Conservation (phyloP, 805 yeast genomes). For the Candida taoyuanica region DNA sequence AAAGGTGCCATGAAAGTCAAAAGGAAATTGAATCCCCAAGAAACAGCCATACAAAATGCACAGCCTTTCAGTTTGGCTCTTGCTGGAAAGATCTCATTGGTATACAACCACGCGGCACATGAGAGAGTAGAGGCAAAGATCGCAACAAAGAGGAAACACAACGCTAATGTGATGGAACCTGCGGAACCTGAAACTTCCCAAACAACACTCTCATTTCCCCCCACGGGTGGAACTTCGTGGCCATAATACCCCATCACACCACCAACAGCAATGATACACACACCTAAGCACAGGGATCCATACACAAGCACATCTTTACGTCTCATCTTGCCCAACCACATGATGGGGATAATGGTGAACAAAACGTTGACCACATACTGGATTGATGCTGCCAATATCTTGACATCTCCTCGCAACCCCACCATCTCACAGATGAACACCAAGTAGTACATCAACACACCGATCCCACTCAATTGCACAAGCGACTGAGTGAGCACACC, state of each 20-base stretch:
- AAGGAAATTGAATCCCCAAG: constrained; percentile 39
- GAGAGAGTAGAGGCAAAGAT: constrained; percentile 43
- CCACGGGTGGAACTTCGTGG: constrained; percentile 27
- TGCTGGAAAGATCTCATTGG: constrained; percentile 44
- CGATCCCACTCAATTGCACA: constrained; percentile 43
- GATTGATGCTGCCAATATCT: constrained; percentile 32
- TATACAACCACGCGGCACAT: constrained; percentile 46
- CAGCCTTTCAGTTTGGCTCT: constrained; percentile 43
- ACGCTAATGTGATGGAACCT: constrained; percentile 40
- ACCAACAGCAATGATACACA: constrained; percentile 34
- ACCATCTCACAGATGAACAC: constrained; percentile 44
- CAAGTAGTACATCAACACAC: constrained; percentile 40
- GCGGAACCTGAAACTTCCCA: constrained; percentile 35
- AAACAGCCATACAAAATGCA: constrained; percentile 40
- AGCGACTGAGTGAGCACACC: constrained; percentile 38
- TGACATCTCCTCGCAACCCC: constrained; percentile 35
- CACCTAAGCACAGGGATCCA: constrained; percentile 37
- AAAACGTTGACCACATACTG: constrained; percentile 38
- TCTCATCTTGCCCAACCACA: constrained; percentile 38
- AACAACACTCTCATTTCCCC: constrained; percentile 31
- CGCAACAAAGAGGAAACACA: constrained; percentile 41
- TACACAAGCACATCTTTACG: constrained; percentile 43
- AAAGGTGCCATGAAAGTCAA: constrained; percentile 39
- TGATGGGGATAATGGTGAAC: constrained; percentile 41
- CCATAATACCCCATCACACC: constrained; percentile 34